Evolutionary conservation across 306 rosid genomes (phyloP).

Genomic region (Sicyos edulis): DNA sequence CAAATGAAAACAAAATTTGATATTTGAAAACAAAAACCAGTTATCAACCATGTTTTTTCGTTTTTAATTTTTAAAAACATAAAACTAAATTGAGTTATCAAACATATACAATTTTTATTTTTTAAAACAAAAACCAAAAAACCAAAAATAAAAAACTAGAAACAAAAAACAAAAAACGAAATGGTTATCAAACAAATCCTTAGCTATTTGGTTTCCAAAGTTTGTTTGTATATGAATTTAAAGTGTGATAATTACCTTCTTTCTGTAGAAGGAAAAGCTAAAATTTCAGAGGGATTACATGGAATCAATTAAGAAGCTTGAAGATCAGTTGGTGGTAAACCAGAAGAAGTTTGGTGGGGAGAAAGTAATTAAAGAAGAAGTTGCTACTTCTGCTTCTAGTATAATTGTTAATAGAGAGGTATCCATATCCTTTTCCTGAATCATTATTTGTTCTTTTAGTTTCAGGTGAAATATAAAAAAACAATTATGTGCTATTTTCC

Average conservation of each 20-base stretch:
- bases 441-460: background rate
- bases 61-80: too few relatives aligned
- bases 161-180: too few relatives aligned
- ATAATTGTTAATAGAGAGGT: slow-evolving; percentile 43
- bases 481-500: background rate
- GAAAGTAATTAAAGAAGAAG: slow-evolving; percentile 31
- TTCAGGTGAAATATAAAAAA: too few relatives aligned
- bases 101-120: too few relatives aligned
- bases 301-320: slow-evolving; percentile 88
- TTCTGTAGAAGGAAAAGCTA: slow-evolving; percentile 63
- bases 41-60: too few relatives aligned
- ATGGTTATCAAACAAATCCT: too few relatives aligned
- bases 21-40: too few relatives aligned
- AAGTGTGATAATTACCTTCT: slow-evolving; percentile 21
- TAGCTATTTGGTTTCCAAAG: background rate
- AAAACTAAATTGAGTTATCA: too few relatives aligned
- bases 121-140: too few relatives aligned
- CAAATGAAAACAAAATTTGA: too few relatives aligned
- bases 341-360: slow-evolving; percentile 42
- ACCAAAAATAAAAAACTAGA: too few relatives aligned
- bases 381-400: slow-evolving; percentile 14
- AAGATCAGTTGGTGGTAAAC: slow-evolving; percentile 59
- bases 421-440: background rate
- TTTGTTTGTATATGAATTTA: slow-evolving; percentile 2
- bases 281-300: slow-evolving; percentile 82